Evolutionary conservation across 148 eudicot species (phyloP), one percentile per base, ranked within the genome.

Genomic region (Vaccinium vitisidaea): DNA sequence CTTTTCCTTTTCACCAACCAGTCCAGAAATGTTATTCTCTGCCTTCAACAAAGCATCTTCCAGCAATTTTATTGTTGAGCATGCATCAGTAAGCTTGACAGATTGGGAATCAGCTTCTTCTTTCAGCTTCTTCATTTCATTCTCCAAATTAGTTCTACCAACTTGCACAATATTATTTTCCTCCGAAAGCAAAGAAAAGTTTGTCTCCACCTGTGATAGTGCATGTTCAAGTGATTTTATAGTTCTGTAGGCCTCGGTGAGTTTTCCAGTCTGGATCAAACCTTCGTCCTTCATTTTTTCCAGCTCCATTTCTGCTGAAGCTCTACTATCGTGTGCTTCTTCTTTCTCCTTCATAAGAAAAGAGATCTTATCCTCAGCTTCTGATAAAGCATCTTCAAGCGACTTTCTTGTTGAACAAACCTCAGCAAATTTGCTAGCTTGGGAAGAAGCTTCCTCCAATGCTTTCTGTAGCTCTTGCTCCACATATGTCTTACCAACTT

Each of bases 161-260:
- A 82, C 87, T 87, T 89, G 87, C 19, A 88, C 92, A 84, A 86
- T 88, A 74, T 84, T 89, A 63, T 90, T 90, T 84, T 97, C 98
- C 85, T 91, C 93, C 73, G 89, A 80, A 79, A 97, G 90, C 74
- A 67, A 80, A 83, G 91, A 84, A 80, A 90, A 82, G 82, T 90
- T 89, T 80, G 85, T 87, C 81, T 97, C 91, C 75, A 90, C 80
- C n/a, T 91, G 88, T 87, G 89, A 88, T 43, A 91, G 85, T 59
- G 92, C 90, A 83, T 93, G 93, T 90, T 97, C 98, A 79, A 95
- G 96, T 80, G 90, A 86, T 85, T 88, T 91, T 79, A 94, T 88
- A 81, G 91, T 92, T 81, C 86, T 78, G 58, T 90, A 89, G 80
- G 93, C 92, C 76, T 91, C 94, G 67, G 87, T 84, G 70, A 93